These are phyloP conservation scores for Amanita muscaria DNA, from an alignment of 768 basidiomycete genomes.

Conservation along the genomic window DNA sequence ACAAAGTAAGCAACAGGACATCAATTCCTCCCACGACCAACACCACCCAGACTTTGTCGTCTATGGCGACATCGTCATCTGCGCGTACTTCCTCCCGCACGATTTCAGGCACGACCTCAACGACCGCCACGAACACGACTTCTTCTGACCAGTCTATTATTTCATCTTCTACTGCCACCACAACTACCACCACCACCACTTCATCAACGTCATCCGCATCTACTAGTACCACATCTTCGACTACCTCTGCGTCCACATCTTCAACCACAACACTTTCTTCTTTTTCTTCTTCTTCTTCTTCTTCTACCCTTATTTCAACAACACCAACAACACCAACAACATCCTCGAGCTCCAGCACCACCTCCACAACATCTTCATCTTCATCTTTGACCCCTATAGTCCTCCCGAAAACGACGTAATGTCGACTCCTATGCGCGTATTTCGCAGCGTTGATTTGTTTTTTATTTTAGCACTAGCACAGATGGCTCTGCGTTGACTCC, in stretches of 20 bases:
- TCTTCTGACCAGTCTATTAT: background rate
- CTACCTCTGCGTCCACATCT: slow-evolving; percentile 12
- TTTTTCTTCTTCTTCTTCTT: slow-evolving; percentile 12
- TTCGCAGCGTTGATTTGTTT: slow-evolving; percentile 9
- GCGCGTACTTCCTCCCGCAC: slow-evolving; percentile 15
- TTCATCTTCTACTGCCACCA: background rate
- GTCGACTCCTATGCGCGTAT: slow-evolving; percentile 11
- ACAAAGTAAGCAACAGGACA: background rate
- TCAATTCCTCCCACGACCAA: slow-evolving; percentile 5
- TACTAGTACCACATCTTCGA: slow-evolving; percentile 10
- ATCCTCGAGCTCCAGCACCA: slow-evolving; percentile 8
- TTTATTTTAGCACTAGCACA: slow-evolving; percentile 40
- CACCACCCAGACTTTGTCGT: background rate
- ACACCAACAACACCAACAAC: slow-evolving; percentile 7
- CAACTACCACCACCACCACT: slow-evolving; percentile 1
- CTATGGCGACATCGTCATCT: slow-evolving; percentile 13
- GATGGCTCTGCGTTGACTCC: slow-evolving; percentile 44
- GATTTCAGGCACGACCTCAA: background rate
- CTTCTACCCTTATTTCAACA: slow-evolving; percentile 11
- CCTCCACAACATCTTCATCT: slow-evolving; percentile 11
- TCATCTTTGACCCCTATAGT: too few species aligned
- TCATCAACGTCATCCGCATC: slow-evolving; percentile 11
- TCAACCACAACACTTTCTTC: slow-evolving; percentile 12
- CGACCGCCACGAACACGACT: slow-evolving; percentile 3
- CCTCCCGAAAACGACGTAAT: slow-evolving; percentile 11